Evolutionary conservation across 345 rosid genomes (phyloP).

Genomic region (Aegle marmelos): DNA sequence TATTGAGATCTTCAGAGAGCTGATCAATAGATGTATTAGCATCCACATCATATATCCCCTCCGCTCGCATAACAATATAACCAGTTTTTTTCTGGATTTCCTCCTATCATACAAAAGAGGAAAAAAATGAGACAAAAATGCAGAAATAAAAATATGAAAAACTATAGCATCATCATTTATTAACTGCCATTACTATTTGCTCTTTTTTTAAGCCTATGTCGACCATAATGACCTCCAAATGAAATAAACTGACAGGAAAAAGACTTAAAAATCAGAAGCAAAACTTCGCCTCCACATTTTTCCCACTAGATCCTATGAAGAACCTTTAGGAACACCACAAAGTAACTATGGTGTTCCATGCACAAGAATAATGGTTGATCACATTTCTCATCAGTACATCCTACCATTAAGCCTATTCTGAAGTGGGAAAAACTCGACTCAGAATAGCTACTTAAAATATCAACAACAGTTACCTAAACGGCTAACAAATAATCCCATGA

Average conservation of each 20-base stretch:
- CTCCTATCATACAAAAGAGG: constrained; percentile 47
- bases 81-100: constrained; percentile 99
- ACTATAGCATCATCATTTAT: background rate
- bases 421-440: background rate
- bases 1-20: constrained; percentile 84
- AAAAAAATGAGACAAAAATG: background rate
- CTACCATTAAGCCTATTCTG: background rate
- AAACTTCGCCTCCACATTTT: background rate
- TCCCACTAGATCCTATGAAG: background rate
- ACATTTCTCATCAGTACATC: background rate
- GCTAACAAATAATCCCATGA: background rate
- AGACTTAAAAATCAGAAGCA: background rate
- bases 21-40: constrained; percentile 98
- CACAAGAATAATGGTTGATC: background rate
- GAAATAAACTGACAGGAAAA: background rate
- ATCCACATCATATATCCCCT: constrained; percentile 92
- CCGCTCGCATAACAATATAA: constrained; percentile 93
- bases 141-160: background rate
- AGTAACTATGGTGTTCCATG: background rate
- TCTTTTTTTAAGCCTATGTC: background rate
- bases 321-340: background rate
- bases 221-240: background rate
- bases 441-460: background rate
- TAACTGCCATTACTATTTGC: background rate
- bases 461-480: background rate